These are phyloP conservation scores for Kregervanrija fluxuum DNA, from an alignment of 805 yeast species.

Conservation along the genomic window DNA sequence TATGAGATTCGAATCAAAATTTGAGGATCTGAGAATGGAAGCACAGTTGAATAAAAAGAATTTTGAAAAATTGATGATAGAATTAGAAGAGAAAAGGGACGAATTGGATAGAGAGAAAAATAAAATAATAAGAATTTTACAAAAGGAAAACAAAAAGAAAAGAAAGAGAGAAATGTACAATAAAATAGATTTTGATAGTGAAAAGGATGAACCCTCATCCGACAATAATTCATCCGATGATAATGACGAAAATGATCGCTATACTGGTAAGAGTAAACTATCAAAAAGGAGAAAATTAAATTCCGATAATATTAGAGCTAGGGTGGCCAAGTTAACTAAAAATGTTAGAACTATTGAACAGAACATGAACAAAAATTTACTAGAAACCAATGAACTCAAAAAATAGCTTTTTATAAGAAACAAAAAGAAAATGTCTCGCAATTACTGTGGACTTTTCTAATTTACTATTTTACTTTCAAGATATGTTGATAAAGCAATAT, in stretches of 20 bases:
- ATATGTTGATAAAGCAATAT: too few species aligned
- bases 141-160: slow-evolving; percentile 12
- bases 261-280: too few species aligned
- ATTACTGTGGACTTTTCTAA: too few species aligned
- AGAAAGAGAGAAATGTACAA: slow-evolving; percentile 1
- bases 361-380: too few species aligned
- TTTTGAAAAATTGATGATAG: slow-evolving; percentile 18
- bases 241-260: neutral
- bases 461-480: too few species aligned
- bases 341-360: too few species aligned
- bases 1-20: slow-evolving; percentile 62
- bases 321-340: too few species aligned
- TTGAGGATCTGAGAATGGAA: slow-evolving; percentile 56
- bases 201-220: neutral
- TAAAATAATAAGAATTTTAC: slow-evolving; percentile 17
- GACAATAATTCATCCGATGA: neutral
- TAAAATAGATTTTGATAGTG: slow-evolving; percentile 1
- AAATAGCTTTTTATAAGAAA: too few species aligned
- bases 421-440: too few species aligned
- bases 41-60: slow-evolving; percentile 19
- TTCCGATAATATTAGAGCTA: too few species aligned
- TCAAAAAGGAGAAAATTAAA: too few species aligned
- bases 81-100: slow-evolving; percentile 21
- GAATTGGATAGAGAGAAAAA: slow-evolving; percentile 22
- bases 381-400: too few species aligned